Base-by-base conservation (phyloP, 176 grass and related monocot species). In the Ensete ventricosum region DNA sequence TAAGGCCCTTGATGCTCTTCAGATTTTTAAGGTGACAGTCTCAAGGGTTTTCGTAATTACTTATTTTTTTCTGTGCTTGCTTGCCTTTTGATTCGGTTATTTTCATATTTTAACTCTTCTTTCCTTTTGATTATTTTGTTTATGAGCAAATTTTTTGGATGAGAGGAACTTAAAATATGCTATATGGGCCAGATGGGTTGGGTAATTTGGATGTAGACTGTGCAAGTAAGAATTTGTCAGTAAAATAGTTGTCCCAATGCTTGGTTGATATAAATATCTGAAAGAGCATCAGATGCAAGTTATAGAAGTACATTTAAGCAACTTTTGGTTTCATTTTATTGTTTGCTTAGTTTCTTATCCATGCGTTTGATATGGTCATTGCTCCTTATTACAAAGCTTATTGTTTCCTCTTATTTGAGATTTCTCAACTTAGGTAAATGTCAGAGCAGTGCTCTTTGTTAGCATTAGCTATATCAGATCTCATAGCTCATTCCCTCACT, bases 1-100 rank as follows among this genome's bases (percentile, higher is more conserved):
- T 57, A 99, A 91, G 71, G 80, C 81, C 55, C 96, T 99, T 62
- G 96, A 99, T 16, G 96, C 96, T 67, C 64, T 86, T 85, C 88
- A 95, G 65, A 94, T 87, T 83, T 99, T 91, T 78, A 95, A 95
- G 91, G 96, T 99, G 55, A 69, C 53, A 16, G 22, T 72, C 14
- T 64, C 74, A 43, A 67, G 13, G 19, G 65, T 79, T 22, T 69
- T 51, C 24, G 19, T 66, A 65, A 53, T 64, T 76, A 48, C 4
- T 48, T 51, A 5, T 19, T 34, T 55, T 11, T 58, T 29, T 50
- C 23, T 17, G 3, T 52, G 4, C 24, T 25, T 20, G 11, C 14
- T 43, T 64, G 24, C 20, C 67, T 77, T 34, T 52, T 79, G 50
- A 11, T 50, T 79, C 11, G 49, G 74, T 54, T 27, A 9, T 57